phyloP scores from a whole-genome alignment of 176 grass and related monocot species.

The Hyparrhenia diplandra region DNA sequence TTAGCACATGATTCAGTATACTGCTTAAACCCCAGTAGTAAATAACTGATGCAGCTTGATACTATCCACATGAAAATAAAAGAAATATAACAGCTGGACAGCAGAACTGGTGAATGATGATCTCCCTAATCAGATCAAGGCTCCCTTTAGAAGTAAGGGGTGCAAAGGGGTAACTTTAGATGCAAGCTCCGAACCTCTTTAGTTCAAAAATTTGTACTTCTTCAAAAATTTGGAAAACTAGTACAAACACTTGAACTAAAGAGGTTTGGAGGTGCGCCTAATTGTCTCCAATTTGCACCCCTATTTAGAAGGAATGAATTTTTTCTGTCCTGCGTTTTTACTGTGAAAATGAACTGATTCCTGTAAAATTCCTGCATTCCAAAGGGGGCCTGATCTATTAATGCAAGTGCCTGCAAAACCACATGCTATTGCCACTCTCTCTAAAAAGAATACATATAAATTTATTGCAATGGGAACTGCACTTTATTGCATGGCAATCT shows the following conservation, averaged over 20 bases:
- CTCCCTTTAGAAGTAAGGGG: not conserved
- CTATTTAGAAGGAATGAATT: no score
- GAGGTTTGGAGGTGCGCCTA: no score
- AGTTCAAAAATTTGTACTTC: no score
- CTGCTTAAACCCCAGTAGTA: not conserved
- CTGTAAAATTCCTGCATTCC: no score
- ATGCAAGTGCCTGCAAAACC: not conserved
- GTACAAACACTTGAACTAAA: no score
- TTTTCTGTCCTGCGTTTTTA: not conserved
- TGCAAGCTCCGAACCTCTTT: no score
- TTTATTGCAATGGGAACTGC: not conserved
- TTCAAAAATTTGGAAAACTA: no score
- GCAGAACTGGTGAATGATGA: not conserved
- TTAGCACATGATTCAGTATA: not conserved
- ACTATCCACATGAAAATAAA: slow-evolving; percentile 7
- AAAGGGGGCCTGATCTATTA: not conserved
- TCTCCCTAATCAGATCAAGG: slow-evolving; percentile 22
- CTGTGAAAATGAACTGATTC: not conserved
- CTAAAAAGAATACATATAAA: not conserved
- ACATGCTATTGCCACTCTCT: slow-evolving; percentile 10
- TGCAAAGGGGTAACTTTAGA: no score
- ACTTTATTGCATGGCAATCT: not conserved
- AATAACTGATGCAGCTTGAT: not conserved
- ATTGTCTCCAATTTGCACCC: no score
- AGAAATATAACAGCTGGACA: not conserved